phyloP scores from a whole-genome alignment of 257 asterid species.

The Plantago elongata region DNA sequence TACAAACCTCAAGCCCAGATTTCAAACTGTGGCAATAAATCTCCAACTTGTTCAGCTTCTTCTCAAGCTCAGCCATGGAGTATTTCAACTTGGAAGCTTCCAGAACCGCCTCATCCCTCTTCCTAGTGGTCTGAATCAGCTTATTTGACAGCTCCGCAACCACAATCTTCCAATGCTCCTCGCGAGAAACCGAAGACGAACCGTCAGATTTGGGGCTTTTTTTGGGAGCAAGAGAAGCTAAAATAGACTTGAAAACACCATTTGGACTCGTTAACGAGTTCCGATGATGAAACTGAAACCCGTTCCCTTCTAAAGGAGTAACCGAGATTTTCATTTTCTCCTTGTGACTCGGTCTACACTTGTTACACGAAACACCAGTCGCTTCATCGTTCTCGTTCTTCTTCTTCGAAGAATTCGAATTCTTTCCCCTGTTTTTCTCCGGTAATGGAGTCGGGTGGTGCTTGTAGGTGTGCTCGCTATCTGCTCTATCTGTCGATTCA shows the following conservation, averaged over 20 bases:
- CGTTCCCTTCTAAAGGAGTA: slow-evolving; percentile 52
- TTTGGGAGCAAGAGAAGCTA: slow-evolving; percentile 48
- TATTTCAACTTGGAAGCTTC: slow-evolving; percentile 78
- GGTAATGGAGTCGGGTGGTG: slow-evolving; percentile 56
- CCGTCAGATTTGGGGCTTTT: slow-evolving; percentile 56
- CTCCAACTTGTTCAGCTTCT: slow-evolving; percentile 81
- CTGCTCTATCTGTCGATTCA: slow-evolving; percentile 30
- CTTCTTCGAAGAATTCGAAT: slow-evolving; percentile 33
- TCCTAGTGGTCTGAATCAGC: slow-evolving; percentile 63
- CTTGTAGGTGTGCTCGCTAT: slow-evolving; percentile 19
- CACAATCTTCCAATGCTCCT: slow-evolving; percentile 76
- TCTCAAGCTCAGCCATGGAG: slow-evolving; percentile 89
- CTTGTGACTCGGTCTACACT: slow-evolving; percentile 73
- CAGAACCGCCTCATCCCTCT: slow-evolving; percentile 73
- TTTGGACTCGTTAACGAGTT: slow-evolving; percentile 59
- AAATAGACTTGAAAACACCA: slow-evolving; percentile 59
- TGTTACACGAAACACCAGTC: slow-evolving; percentile 66
- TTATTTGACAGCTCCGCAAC: slow-evolving; percentile 82
- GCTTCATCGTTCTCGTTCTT: slow-evolving; percentile 25
- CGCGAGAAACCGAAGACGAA: slow-evolving; percentile 32
- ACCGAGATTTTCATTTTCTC: slow-evolving; percentile 65
- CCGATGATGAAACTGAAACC: slow-evolving; percentile 15
- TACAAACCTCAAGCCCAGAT: slow-evolving; percentile 64
- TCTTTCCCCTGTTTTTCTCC: slow-evolving; percentile 21
- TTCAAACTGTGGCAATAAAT: slow-evolving; percentile 74